Evolutionary conservation across 768 basidiomycete genomes (phyloP), one percentile per base, ranked within the genome.

Genomic region (Lanmaoa rubissima): DNA sequence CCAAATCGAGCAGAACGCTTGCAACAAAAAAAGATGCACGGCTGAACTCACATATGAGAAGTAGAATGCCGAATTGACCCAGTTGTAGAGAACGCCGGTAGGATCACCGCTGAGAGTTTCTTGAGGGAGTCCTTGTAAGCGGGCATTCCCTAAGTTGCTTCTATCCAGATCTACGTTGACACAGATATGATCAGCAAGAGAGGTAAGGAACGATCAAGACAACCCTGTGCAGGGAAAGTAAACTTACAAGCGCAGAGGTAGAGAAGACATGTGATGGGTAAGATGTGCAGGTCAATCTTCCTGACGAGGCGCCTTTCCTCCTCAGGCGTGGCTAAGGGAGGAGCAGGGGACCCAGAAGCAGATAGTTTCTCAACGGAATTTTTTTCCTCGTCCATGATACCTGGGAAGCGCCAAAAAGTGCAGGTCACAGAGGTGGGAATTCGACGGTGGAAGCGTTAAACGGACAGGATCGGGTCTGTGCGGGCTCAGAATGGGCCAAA

Each of bases 21-120:
- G 26, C 16, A 11, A 21, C 7, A 53, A 28, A 10, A 38, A 32
- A 44, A 50, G 26, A 1, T 32, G 16, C 24, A 35, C 13, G 24
- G 26, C 1, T 19, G 7, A 38, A 73, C 81, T 55, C 55, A 86
- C 88, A 63, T 91, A 92, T 58, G 90, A 81, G 65, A 92, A 85
- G 75, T 85, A 92, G 73, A 92, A 92, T 6, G 78, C 79, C 1
- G 88, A 89, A 61, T 82, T 87, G 41, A 87, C 73, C 90, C 88
- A 91, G 66, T 88, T 83, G 65, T 83, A 91, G 17, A 83, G 75
- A 34, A 75, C 58, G 1, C 90, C 89, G 0, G 82, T 83, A 2
- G 79, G 79, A 66, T 91, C 90, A 8, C 88, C 88, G 9, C 78
- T 75, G 10, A 92, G 81, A 11, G 76, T 73, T 61, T 91, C 86